Evolutionary conservation across 2,329 filamentous ascomycete genomes (phyloP), one percentile per base, ranked within the genome.

Genomic region (Thermomyces lanuginosus): DNA sequence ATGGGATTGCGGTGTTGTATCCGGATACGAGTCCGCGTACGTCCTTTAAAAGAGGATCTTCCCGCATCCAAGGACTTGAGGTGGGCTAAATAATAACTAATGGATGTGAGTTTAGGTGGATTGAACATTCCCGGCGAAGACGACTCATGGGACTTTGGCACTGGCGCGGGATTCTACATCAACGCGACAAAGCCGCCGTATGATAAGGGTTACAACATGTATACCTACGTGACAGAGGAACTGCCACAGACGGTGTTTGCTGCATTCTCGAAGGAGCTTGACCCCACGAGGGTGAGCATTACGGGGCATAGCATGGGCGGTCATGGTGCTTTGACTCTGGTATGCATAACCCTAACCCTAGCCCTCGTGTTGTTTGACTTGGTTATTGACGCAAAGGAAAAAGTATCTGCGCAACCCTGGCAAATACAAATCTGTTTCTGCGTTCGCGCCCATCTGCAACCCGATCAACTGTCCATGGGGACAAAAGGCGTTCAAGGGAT

Each of bases 261-360:
- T 16, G 64, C 69, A 14, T 92, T 83, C 56, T n/a, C n/a, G n/a
- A 61, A 68, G 16, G 64, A 71, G 46, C 61, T 98, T 16, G 86
- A 95, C 51, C 45, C 54, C 0, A 55, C 45, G 15, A 66, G 76
- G 21, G 72, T 93, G 29, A 77, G 75, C 53, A 89, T 98, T 44
- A 81, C 80, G 21, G 89, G 89, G 4, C 89, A 98, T 60, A 84
- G 76, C 43, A 98, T 98, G 89, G 89, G 89, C 39, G 89, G 89
- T 0, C 89, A 98, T 55, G 89, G 89, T 36, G 89, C 89, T 22
- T 62, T 98, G 41, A 92, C 84, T 23, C 59, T 95, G 42, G 66
- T 70, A 46, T 25, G 46, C 34, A 20, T 8, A 7, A 20, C 7
- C 10, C 10, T 20, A 7, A 7, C 18, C 10, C 18, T 20, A 8